Evolutionary conservation across 116 monocot genomes (phyloP), one percentile per base, ranked within the genome.

Genomic region (Trichopus zeylanicus): DNA sequence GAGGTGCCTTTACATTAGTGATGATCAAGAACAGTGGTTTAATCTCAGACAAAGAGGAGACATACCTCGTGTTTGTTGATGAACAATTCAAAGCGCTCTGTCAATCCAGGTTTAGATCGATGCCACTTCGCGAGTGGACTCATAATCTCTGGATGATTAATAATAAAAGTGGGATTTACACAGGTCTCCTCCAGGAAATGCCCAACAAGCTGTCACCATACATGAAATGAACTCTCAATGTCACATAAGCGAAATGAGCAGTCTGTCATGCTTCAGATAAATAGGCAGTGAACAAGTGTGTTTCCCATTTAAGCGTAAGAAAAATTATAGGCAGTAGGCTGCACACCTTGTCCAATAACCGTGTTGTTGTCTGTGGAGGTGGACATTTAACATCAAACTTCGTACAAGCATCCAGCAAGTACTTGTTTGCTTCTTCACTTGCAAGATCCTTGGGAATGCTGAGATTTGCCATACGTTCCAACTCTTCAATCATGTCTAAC

Each of bases 101-200:
- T 95, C 42, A 90, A 33, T 8, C 90, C 77, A n/a, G 79, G 70
- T 51, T 54, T 78, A 25, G 83, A 78, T 63, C 95, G 73, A 51
- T 95, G 95, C 81, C 81, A 94, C 70, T 94, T 94, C 28, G 94
- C 94, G 65, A 94, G 72, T 28, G 94, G 94, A 34, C 94, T 94
- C 94, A 94, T 94, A 68, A 94, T 94, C 70, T 78, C 83, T 18
- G 94, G 94, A 72, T 94, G 89, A 31, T 94, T 86, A 31, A 86
- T 94, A 54, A 94, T 94, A 69, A 83, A 94, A 33, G 89, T 80
- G 22, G 94, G 94, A 55, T 94, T 94, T 47, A 88, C 83, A 65
- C 94, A 94, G 18, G 71, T 78, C 64, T 83, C 94, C 71, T 95
- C 95, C 53, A 95, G 70, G 72, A 95, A 95, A 84, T 90, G 95